A percentile compares a stretch with the other conserved stretches of the same genome.
Conservation (phyloP, 495 filamentous ascomycete species). For the Penicillium soppii region DNA sequence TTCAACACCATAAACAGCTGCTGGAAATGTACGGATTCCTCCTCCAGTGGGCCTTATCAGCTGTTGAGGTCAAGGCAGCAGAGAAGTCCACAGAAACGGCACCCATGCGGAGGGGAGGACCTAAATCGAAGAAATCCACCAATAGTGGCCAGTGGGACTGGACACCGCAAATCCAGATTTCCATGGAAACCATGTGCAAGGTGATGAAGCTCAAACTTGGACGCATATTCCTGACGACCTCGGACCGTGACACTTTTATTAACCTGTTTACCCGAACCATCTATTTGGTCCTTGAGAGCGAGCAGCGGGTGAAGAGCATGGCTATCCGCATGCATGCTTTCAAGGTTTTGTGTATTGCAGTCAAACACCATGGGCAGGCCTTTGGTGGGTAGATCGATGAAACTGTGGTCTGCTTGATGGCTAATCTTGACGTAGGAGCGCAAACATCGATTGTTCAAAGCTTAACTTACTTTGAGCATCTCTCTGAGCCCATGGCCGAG, state of each 20-base stretch:
- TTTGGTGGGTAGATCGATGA: slow-evolving; percentile 63
- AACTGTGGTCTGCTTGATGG: background rate
- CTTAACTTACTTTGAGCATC: slow-evolving; percentile 95
- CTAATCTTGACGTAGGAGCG: slow-evolving; percentile 60
- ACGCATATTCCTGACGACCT: slow-evolving; percentile 92
- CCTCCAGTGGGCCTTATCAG: slow-evolving; percentile 90
- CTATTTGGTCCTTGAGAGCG: slow-evolving; percentile 91
- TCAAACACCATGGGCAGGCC: slow-evolving; percentile 97
- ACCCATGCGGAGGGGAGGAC: slow-evolving; percentile 66
- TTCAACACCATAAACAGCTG: slow-evolving; percentile 82
- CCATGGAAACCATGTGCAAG: slow-evolving; percentile 93
- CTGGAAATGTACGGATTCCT: slow-evolving; percentile 95
- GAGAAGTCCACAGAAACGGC: slow-evolving; percentile 76
- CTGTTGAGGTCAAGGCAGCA: slow-evolving; percentile 87
- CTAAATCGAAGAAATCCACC: slow-evolving; percentile 74
- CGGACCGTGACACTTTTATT: slow-evolving; percentile 95
- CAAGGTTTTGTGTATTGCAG: slow-evolving; percentile 92
- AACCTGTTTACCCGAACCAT: slow-evolving; percentile 89
- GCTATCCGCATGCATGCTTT: slow-evolving; percentile 93
- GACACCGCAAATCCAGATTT: slow-evolving; percentile 78
- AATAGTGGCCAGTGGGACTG: slow-evolving; percentile 89
- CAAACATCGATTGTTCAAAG: slow-evolving; percentile 98
- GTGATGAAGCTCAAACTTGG: slow-evolving; percentile 88
- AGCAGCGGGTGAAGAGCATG: slow-evolving; percentile 88
- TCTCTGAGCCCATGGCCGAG: slow-evolving; percentile 98